Base-by-base conservation (phyloP, 1,139 yeast genomes). In the Lodderomyces beijingensis region DNA sequence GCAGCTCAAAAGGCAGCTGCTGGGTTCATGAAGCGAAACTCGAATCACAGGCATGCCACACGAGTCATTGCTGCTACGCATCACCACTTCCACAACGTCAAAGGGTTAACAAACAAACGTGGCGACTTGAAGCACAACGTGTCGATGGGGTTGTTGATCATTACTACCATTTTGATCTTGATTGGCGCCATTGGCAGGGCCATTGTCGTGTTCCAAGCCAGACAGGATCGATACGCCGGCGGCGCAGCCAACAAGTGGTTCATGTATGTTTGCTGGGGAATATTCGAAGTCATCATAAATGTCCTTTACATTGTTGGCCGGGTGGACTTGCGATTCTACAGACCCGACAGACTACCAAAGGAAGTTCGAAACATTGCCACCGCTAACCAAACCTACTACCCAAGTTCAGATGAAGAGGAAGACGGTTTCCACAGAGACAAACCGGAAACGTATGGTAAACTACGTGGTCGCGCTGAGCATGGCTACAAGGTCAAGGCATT, bases 31-130 rank as follows among this genome's bases (percentile, higher is more conserved):
- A 65, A 59, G 42, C 53, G 71, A 49, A 62, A 62, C 45, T 64
- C 58, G 38, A 60, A 64, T 42, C 71, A 65, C 42, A 50, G 71
- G 39, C 66, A 63, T 42, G 70, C 71, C 2, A 55, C 62, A 20
- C 44, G 72, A 38, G 71, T 65, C 17, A 65, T 65, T 44, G 68
- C 71, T 16, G 69, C 72, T 3, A 62, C 70, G 7, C 65, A 61
- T 39, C 70, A 64, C 41, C 68, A 63, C 41, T 57, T 53, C 44
- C 62, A 59, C 27, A 50, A 51, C 55, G 70, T 65, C n/a, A 60
- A 64, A 41, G 71, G 71, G 10, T 51, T 64, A 39, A 50, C 62
- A 24, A 63, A 56, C 33, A 46, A 62, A 42, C 59, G 71, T 57
- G 70, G 70, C 34, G 50, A 47, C 25, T 54, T 65, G 36, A 45